phyloP scores from a whole-genome alignment of 306 rosid genomes.

The Dalbergia oliveri region DNA sequence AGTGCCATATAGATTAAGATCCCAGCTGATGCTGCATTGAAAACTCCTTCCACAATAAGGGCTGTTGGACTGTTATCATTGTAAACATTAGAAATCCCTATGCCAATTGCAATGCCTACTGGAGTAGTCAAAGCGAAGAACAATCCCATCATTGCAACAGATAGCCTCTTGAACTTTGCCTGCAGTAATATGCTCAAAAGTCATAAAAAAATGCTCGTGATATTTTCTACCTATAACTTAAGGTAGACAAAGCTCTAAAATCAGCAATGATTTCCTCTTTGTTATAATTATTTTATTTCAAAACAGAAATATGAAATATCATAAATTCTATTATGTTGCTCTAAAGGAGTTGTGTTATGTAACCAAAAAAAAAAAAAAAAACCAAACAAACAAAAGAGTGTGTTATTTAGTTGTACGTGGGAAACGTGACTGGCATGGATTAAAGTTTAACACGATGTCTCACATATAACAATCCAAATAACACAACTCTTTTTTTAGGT shows the following conservation, averaged over 20 bases:
- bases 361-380: too few relatives aligned
- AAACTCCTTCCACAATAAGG: slow-evolving; percentile 60
- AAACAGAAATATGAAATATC: neutral
- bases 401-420: too few relatives aligned
- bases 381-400: too few relatives aligned
- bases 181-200: slow-evolving; percentile 11
- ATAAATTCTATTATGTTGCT: too few relatives aligned
- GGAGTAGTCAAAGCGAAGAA: slow-evolving; percentile 75
- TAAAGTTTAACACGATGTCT: too few relatives aligned
- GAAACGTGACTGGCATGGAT: too few relatives aligned
- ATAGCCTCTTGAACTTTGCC: slow-evolving; percentile 55
- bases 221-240: neutral
- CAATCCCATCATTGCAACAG: slow-evolving; percentile 49
- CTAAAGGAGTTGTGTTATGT: neutral
- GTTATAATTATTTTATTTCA: neutral
- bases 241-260: too few relatives aligned
- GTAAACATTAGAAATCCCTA: slow-evolving; percentile 51
- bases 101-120: slow-evolving; percentile 63
- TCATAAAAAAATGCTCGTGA: neutral
- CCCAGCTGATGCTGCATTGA: slow-evolving; percentile 71
- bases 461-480: too few relatives aligned
- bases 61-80: slow-evolving; percentile 61
- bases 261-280: neutral
- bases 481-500: too few relatives aligned
- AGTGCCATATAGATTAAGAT: slow-evolving; percentile 73